These are phyloP conservation scores for Sequoiadendron giganteum DNA, from an alignment of 75 land plant species.

Conservation along the genomic window DNA sequence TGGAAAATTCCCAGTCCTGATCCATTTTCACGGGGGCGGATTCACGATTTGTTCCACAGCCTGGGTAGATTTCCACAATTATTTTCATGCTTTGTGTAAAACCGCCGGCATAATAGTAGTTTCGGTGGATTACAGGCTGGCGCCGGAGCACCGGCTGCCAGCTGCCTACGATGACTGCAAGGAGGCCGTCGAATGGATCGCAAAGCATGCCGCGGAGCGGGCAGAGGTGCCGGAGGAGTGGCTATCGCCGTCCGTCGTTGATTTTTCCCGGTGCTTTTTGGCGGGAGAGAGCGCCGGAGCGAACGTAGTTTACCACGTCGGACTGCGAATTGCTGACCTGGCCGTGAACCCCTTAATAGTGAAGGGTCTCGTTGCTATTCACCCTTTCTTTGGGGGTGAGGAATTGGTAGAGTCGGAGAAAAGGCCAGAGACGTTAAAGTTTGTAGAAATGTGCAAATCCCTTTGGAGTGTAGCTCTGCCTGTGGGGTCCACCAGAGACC, in stretches of 20 bases:
- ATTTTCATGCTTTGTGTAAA: constrained; percentile 19
- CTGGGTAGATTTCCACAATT: constrained; percentile 20
- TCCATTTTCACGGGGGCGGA: constrained; percentile 43
- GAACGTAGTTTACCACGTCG: constrained; percentile 45
- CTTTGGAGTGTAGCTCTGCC: neutral
- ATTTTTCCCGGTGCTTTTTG: constrained; percentile 32
- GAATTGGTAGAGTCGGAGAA: constrained; percentile 2
- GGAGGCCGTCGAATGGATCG: constrained; percentile 51
- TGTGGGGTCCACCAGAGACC: constrained; percentile 4
- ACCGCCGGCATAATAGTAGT: constrained; percentile 20
- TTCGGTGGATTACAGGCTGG: constrained; percentile 54
- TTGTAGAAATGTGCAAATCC: neutral
- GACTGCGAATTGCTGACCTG: neutral
- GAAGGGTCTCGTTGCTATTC: constrained; percentile 14
- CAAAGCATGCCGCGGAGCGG: constrained; percentile 18
- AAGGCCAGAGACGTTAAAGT: neutral
- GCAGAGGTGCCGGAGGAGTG: constrained; percentile 9
- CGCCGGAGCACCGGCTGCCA: constrained; percentile 64
- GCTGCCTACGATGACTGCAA: constrained; percentile 57
- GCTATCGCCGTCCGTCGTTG: constrained; percentile 10
- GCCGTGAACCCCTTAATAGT: constrained; percentile 2
- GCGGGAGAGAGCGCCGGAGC: constrained; percentile 70
- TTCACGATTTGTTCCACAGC: constrained; percentile 26
- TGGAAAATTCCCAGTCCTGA: constrained; percentile 35
- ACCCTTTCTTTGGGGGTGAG: constrained; percentile 45